Base-by-base conservation (phyloP, 371 early-diverging fungal genomes). In the Mycotypha africana region DNA sequence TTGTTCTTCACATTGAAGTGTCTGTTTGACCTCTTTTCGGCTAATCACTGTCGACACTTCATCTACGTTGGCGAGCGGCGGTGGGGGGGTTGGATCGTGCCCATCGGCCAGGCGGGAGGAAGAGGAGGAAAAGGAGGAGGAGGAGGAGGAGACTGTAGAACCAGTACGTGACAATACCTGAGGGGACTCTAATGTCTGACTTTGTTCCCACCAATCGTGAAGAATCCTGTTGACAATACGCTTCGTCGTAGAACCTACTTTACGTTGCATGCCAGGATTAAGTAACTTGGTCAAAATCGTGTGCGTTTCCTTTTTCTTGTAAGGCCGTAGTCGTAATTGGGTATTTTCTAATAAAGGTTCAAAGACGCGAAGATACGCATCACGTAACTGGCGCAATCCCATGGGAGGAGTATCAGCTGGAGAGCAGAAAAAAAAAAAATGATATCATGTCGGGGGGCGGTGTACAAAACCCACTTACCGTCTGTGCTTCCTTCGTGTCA, bases 361-460 rank as follows among this genome's bases (percentile, higher is more conserved):
- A n/a, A 90, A 59, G 0, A 92, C 80, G 16, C 76, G 74, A 35
- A 92, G 56, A 58, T 90, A 90, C 0, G 85, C 78, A 58, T 86
- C 85, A 7, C 88, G 81, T 8, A 89, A 76, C 78, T 82, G 42
- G n/a, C n/a, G n/a, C n/a, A n/a, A n/a, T n/a, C n/a, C n/a, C n/a
- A n/a, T n/a, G n/a, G n/a, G n/a, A n/a, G n/a, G n/a, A n/a, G n/a
- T n/a, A n/a, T n/a, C n/a, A 14, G 19, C 16, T 23, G 9, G 2
- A 30, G n/a, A 42, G 19, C 37, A 6, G 31, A 38, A 6, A 40
- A 14, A 21, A 22, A 16, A 42, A 47, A 26, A 23, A 2, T 14
- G 21, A 17, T 15, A 21, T 38, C n/a, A 32, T n/a, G n/a, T n/a
- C n/a, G n/a, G n/a, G n/a, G n/a, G n/a, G n/a, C n/a, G n/a, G n/a